Percentiles rank a stretch among this genome's conserved stretches.
Evolutionary conservation across 208 protist genomes (phyloP).

Genomic region (Jaenimonas drosophilae): DNA sequence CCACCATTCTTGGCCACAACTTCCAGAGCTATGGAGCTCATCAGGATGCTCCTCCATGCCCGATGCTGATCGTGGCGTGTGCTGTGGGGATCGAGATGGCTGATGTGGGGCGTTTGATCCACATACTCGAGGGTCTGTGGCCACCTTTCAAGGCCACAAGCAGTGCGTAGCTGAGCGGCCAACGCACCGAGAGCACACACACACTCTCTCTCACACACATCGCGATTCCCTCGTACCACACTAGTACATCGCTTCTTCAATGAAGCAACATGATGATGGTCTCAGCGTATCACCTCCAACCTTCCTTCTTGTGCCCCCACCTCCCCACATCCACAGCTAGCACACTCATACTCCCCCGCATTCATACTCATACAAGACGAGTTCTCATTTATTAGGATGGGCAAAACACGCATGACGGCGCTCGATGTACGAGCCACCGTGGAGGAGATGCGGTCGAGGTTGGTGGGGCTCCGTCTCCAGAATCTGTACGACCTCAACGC

Average conservation of each 20-base stretch:
- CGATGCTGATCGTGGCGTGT: slow-evolving; percentile 64
- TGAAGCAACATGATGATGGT: not conserved
- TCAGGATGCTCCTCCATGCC: slow-evolving; percentile 14
- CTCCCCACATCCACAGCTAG: too few relatives aligned
- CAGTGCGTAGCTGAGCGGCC: not conserved
- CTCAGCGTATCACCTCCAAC: too few relatives aligned
- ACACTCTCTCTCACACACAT: too few relatives aligned
- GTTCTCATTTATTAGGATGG: slow-evolving; percentile 26
- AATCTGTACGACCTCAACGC: slow-evolving; percentile 93
- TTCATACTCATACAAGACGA: slow-evolving; percentile 1
- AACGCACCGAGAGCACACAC: not conserved
- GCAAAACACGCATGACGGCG: slow-evolving; percentile 89
- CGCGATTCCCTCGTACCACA: too few relatives aligned
- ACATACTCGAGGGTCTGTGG: slow-evolving; percentile 32
- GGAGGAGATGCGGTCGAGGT: slow-evolving; percentile 68
- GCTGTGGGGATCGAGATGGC: slow-evolving; percentile 40
- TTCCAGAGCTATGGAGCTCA: slow-evolving; percentile 69
- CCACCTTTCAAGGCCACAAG: slow-evolving; percentile 6
- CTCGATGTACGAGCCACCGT: slow-evolving; percentile 88
- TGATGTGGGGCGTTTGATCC: slow-evolving; percentile 30
- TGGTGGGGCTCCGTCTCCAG: slow-evolving; percentile 84
- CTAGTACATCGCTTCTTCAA: not conserved
- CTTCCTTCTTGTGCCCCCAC: too few relatives aligned
- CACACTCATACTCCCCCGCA: not conserved
- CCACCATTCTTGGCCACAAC: slow-evolving; percentile 22